A percentile compares a stretch with the other conserved stretches of the same genome.
Conservation (phyloP, 495 filamentous ascomycete species). For the Viridothelium virens region DNA sequence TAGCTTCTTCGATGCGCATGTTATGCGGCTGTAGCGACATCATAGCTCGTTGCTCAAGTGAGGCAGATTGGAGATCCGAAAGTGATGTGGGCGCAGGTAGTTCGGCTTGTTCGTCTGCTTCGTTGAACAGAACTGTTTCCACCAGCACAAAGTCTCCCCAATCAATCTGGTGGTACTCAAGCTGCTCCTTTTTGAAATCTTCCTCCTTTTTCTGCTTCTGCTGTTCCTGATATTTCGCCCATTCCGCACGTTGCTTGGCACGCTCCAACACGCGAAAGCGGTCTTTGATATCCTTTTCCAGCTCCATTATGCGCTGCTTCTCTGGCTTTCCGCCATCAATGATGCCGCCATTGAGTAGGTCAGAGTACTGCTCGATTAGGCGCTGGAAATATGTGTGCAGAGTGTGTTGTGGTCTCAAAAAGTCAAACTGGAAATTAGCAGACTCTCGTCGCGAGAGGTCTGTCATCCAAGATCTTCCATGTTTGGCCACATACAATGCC, state of each 20-base stretch:
- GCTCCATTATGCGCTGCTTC: constrained; percentile 60
- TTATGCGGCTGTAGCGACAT: constrained; percentile 68
- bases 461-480: constrained; percentile 85
- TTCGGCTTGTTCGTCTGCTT: constrained; percentile 75
- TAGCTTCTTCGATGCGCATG: constrained; percentile 88
- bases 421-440: constrained; percentile 93
- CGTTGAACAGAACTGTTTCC: constrained; percentile 90
- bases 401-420: constrained; percentile 88
- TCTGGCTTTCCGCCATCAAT: constrained; percentile 59
- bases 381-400: constrained; percentile 91
- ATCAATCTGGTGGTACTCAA: constrained; percentile 86
- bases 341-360: constrained; percentile 63
- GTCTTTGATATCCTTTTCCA: constrained; percentile 69
- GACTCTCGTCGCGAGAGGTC: constrained; percentile 78
- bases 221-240: constrained; percentile 71
- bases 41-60: constrained; percentile 86
- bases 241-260: constrained; percentile 78
- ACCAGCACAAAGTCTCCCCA: constrained; percentile 98
- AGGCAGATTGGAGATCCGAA: constrained; percentile 84
- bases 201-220: constrained; percentile 88
- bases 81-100: constrained; percentile 84
- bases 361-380: constrained; percentile 89
- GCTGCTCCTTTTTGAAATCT: constrained; percentile 71
- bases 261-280: constrained; percentile 72
- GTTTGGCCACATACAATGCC: constrained; percentile 81